Evolutionary conservation across 495 filamentous ascomycete genomes (phyloP).

Genomic region (Podospora australis): DNA sequence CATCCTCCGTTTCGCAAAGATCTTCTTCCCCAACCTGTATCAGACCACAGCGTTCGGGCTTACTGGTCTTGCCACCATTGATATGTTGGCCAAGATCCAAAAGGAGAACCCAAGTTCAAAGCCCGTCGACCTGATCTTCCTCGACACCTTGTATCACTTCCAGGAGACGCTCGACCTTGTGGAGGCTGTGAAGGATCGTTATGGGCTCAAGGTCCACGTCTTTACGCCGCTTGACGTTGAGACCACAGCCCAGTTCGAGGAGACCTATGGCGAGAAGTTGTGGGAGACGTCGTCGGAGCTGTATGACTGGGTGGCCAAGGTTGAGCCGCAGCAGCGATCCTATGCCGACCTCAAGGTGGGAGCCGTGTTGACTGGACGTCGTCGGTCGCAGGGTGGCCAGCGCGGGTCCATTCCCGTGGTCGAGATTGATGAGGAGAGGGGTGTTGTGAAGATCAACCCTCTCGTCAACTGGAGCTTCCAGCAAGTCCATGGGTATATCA

Average conservation of each 20-base stretch:
- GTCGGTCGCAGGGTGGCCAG: constrained; percentile 89
- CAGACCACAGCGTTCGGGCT: constrained; percentile 97
- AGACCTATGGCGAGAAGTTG: constrained; percentile 71
- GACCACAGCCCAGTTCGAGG: constrained; percentile 68
- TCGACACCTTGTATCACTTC: constrained; percentile 96
- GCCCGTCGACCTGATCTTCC: constrained; percentile 85
- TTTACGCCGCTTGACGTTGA: constrained; percentile 75
- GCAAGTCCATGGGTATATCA: constrained; percentile 82
- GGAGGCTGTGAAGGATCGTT: constrained; percentile 65
- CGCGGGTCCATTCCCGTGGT: constrained; percentile 82
- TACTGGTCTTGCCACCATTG: constrained; percentile 86
- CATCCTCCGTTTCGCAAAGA: constrained; percentile 86
- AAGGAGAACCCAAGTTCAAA: constrained; percentile 54
- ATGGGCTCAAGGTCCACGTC: constrained; percentile 74
- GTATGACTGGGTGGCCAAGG: constrained; percentile 96
- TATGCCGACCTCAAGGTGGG: constrained; percentile 84
- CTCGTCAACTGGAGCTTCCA: constrained; percentile 91
- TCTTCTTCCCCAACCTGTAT: constrained; percentile 82
- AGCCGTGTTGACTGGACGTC: constrained; percentile 89
- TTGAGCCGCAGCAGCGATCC: constrained; percentile 90
- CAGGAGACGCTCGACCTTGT: constrained; percentile 79
- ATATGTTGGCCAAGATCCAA: constrained; percentile 87
- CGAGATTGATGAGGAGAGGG: constrained; percentile 79
- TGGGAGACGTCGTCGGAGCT: constrained; percentile 83
- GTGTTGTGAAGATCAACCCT: constrained; percentile 97